These are phyloP conservation scores for thale cress (Arabidopsis thaliana) DNA, from an alignment of 345 rosid species.

Conservation along the genomic window DNA sequence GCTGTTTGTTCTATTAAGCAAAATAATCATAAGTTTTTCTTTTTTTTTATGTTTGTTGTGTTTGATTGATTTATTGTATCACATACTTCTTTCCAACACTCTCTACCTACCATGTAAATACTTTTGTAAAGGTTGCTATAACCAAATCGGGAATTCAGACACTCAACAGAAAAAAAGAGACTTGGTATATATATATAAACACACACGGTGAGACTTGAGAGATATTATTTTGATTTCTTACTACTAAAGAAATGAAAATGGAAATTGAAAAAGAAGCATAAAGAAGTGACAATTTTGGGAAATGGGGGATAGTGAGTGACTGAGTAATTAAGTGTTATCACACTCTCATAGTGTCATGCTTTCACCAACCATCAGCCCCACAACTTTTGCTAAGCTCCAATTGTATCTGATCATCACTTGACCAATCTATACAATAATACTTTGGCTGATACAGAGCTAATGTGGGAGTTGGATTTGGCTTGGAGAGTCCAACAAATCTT, in stretches of 20 bases:
- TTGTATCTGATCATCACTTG: neutral
- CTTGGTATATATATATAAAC: neutral
- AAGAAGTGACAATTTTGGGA: constrained; percentile 8
- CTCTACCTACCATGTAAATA: neutral
- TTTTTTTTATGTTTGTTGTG: neutral
- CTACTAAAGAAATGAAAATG: neutral
- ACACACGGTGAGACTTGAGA: constrained; percentile 7
- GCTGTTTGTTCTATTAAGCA: too few species aligned
- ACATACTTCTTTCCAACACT: neutral
- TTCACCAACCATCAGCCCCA: constrained; percentile 27
- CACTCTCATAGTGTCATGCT: constrained; percentile 28
- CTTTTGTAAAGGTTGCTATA: constrained; percentile 8
- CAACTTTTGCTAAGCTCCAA: constrained; percentile 19
- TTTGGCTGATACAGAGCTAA: neutral
- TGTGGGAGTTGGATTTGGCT: too few species aligned
- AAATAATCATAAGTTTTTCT: too few species aligned
- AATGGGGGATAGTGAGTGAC: constrained; percentile 17
- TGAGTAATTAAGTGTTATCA: constrained; percentile 17
- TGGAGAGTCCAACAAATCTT: too few species aligned
- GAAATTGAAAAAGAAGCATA: neutral
- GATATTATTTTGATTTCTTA: constrained; percentile 6
- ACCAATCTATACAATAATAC: constrained; percentile 3
- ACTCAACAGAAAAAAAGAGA: constrained; percentile 9
- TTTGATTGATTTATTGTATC: neutral
- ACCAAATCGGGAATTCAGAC: constrained; percentile 12